Base-by-base conservation (phyloP, 1,284 basidiomycete species). In the Peniophora sp. region DNA sequence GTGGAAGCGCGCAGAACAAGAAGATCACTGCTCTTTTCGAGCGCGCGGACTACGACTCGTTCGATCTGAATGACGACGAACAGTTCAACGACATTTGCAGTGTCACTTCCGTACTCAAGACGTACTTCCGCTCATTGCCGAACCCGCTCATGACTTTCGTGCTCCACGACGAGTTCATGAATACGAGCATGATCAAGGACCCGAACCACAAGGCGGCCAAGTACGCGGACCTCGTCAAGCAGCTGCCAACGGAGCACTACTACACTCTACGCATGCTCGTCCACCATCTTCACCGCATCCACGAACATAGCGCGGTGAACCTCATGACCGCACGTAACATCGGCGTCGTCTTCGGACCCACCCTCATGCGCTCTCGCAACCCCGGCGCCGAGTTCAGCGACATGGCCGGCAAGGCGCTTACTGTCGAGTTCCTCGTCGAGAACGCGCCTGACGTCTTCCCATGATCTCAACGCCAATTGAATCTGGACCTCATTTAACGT, bases 331-430 rank as follows among this genome's bases (percentile, higher is more conserved):
- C 92, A 2, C 81, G 93, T 56, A 99, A 99, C 62, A 71, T 99
- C 19, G 97, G 97, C n/a, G 93, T 98, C n/a, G 94, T 99, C 41
- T 98, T 99, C 71, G 97, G 97, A 58, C 96, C 96, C 6, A 99
- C 96, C 0, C 74, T 98, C 20, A 91, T 98, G 83, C 83, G 92
- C 54, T 96, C 93, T 1, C 77, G 79, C 32, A 89, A 96, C 63
- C 85, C 90, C 3, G 77, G 79, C 36, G 83, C 90, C 34, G 96
- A 98, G 68, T 97, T 97, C 71, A 89, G 85, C 55, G 94, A 98
- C 65, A 96, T 95, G 92, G 94, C 92, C 11, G 92, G 92, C 55
- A 97, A 96, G 69, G 91, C 94, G 10, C 78, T 95, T 56, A 86
- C 89, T 57, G 76, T 97, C 51, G 90, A 95, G 65, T 95, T 91